A percentile compares a stretch with the other conserved stretches of the same genome.
These are phyloP conservation scores for Acer campestre DNA, from an alignment of 345 rosid species.

Conservation along the genomic window DNA sequence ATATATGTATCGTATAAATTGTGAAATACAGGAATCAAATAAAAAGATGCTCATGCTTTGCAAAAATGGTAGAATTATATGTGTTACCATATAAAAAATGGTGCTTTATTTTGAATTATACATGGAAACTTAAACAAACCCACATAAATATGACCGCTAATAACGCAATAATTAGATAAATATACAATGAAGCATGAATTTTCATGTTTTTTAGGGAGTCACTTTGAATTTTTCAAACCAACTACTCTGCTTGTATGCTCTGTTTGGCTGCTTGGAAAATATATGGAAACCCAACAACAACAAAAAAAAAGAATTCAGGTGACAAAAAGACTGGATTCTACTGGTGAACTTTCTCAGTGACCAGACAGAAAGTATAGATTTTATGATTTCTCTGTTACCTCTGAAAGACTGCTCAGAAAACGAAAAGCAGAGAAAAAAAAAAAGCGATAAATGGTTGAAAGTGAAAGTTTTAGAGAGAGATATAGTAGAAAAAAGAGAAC, in stretches of 20 bases:
- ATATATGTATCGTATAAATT: not conserved
- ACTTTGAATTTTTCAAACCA: conserved; percentile 16
- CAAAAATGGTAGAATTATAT: not conserved
- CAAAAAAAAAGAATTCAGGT: not conserved
- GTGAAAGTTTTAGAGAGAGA: no score
- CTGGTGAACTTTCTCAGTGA: conserved; percentile 14
- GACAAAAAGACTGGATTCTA: not conserved
- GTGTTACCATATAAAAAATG: not conserved
- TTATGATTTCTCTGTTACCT: not conserved
- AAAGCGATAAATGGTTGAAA: not conserved
- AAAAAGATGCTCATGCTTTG: not conserved
- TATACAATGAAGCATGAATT: not conserved
- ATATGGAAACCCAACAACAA: not conserved
- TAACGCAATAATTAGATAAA: not conserved
- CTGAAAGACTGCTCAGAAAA: not conserved
- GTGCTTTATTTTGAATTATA: not conserved
- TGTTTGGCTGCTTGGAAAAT: conserved; percentile 19
- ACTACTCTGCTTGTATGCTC: not conserved
- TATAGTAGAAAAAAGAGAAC: no score
- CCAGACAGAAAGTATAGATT: conserved; percentile 14
- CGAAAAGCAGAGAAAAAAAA: not conserved
- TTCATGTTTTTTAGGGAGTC: not conserved
- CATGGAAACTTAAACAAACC: not conserved
- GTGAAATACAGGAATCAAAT: not conserved
- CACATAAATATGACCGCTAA: not conserved